phyloP scores from a whole-genome alignment of 106 monocot genomes.

The Allium sativum region DNA sequence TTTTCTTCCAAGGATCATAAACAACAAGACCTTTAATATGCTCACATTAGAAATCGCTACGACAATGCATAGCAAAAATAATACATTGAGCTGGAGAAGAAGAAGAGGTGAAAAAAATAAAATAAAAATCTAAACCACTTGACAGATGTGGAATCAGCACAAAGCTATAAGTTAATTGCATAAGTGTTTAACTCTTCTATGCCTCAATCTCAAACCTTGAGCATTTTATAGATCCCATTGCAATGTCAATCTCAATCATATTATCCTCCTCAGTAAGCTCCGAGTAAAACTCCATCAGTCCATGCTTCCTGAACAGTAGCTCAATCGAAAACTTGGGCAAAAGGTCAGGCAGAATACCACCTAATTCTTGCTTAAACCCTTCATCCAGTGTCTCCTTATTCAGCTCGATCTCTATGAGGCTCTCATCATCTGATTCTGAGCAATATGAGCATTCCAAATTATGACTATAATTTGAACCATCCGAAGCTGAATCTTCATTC shows the following conservation, averaged over 20 bases:
- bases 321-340: constrained; percentile 30
- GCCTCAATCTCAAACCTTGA: constrained; percentile 40
- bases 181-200: background rate
- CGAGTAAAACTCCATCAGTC: constrained; percentile 50
- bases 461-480: background rate
- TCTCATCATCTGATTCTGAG: constrained; percentile 48
- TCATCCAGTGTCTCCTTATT: constrained; percentile 13
- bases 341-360: background rate
- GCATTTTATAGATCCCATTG: constrained; percentile 74
- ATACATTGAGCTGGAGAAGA: too few relatives aligned
- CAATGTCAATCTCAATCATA: constrained; percentile 82
- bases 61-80: too few relatives aligned
- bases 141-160: too few relatives aligned
- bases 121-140: too few relatives aligned
- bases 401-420: constrained; percentile 71
- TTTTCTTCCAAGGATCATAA: too few relatives aligned
- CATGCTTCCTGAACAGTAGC: constrained; percentile 31
- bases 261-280: constrained; percentile 84
- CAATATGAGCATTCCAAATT: background rate
- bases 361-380: background rate
- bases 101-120: too few relatives aligned
- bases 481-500: background rate
- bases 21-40: too few relatives aligned
- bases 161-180: too few relatives aligned
- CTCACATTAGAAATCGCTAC: too few relatives aligned